Evolutionary conservation across 2,329 filamentous ascomycete genomes (phyloP), one percentile per base, ranked within the genome.

Genomic region (Aspergillus nomiae): DNA sequence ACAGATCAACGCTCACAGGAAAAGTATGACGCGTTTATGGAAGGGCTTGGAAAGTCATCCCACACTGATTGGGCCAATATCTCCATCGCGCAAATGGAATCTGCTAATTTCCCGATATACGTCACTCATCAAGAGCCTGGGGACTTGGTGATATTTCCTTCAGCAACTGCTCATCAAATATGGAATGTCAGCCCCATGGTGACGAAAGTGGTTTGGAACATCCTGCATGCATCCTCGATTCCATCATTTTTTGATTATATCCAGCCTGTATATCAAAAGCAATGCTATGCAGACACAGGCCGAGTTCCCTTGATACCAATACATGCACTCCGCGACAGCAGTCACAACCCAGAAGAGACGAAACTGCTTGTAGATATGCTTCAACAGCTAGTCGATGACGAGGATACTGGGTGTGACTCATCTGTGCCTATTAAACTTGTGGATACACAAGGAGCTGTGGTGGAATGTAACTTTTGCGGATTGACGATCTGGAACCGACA

Each of bases 401-500:
- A 77, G 59, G 67, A 66, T 45, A 71, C 72, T 9, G 69, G 71
- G 21, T 67, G 66, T 32, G 61, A 65, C 9, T 63, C 69, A 21
- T 55, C 56, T 32, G 69, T 72, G 14, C 59, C 65, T 6, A 67
- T 78, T 16, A 71, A 69, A 19, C 62, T 71, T 19, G 70, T 75
- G 3, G 69, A 72, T 51, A 69, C 75, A 21, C 71, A 72, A 62
- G 66, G 70, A 46, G 74, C 70, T 3, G 73, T 73, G 12, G 73
- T 78, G 48, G 73, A 75, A 41, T 77, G 76, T 62, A 75, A 76
- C 58, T 77, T 77, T 62, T 77, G 75, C 64, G 73, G 71, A 24
- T 71, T 74, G 5, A 74, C 74, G n/a, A 77, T 78, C 46, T 77
- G 76, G 76, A 77, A 78, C 57, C 73, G 74, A 24, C 75, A 78